These are phyloP conservation scores for Fusarium mexicanum DNA, from an alignment of 2,329 filamentous ascomycete genomes.

Conservation along the genomic window DNA sequence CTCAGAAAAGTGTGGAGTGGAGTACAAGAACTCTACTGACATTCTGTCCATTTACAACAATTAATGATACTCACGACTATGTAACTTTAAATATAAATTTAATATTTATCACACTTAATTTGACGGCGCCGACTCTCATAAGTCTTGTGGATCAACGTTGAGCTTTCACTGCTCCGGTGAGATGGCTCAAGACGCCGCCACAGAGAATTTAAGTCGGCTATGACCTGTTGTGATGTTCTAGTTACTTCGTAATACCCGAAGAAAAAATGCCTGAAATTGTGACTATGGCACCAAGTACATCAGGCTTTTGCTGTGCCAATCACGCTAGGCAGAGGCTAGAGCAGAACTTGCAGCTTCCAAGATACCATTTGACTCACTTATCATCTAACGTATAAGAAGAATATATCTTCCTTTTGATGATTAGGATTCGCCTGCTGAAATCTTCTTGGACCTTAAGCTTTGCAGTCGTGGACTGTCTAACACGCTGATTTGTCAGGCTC, in stretches of 20 bases:
- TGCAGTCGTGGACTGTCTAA: not conserved
- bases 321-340: not conserved
- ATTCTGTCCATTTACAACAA: constrained; percentile 35
- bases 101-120: not conserved
- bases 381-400: not conserved
- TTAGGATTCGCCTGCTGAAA: not conserved
- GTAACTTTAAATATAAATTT: not conserved
- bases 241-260: not conserved
- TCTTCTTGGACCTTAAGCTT: not conserved
- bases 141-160: no score
- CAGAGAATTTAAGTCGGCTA: not conserved
- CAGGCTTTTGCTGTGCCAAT: not conserved
- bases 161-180: not conserved
- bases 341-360: not conserved
- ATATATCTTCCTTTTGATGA: rapidly evolving
- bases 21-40: constrained; percentile 38
- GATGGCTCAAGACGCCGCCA: no score
- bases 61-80: not conserved
- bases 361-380: not conserved
- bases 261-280: not conserved
- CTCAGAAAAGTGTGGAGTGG: constrained; percentile 36
- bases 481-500: not conserved
- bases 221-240: rapidly evolving
- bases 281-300: no score
- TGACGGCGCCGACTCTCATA: not conserved